A percentile compares a stretch with the other conserved stretches of the same genome.
phyloP scores from a whole-genome alignment of 805 yeast genomes.

The Nakazawaea ambrosiae region DNA sequence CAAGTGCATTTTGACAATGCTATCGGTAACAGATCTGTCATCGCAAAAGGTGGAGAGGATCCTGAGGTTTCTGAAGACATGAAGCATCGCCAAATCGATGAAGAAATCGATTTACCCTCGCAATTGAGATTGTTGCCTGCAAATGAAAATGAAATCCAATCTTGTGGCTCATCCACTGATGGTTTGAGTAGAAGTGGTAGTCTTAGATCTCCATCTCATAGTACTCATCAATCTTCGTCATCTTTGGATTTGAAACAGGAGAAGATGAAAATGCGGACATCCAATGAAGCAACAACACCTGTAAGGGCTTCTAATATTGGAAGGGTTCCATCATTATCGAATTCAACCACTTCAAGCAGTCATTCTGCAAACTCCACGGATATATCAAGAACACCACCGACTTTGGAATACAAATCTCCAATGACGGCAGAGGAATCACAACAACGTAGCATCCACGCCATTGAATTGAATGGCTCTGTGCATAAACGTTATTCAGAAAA shows the following conservation, averaged over 20 bases:
- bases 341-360: conserved; percentile 2
- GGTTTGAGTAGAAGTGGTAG: conserved; percentile 15
- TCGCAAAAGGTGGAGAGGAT: conserved; percentile 1
- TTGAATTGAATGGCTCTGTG: conserved; percentile 5
- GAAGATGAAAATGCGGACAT: not conserved
- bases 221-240: conserved; percentile 3
- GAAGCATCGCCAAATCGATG: conserved; percentile 6
- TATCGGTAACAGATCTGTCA: not conserved
- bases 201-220: conserved; percentile 2
- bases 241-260: conserved; percentile 1
- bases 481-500: conserved; percentile 6
- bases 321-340: conserved; percentile 7
- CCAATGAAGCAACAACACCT: not conserved
- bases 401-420: conserved; percentile 3
- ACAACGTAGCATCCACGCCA: not conserved
- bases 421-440: not conserved
- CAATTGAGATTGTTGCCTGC: conserved; percentile 44
- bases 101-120: conserved; percentile 36
- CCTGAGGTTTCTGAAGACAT: conserved; percentile 2
- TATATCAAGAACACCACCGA: conserved; percentile 1
- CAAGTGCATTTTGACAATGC: conserved; percentile 8
- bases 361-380: conserved; percentile 1
- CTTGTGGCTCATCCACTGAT: conserved; percentile 21
- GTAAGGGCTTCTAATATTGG: not conserved
- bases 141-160: conserved; percentile 25